phyloP scores from a whole-genome alignment of 179 eudicot genomes.

The Silene noctiflora region DNA sequence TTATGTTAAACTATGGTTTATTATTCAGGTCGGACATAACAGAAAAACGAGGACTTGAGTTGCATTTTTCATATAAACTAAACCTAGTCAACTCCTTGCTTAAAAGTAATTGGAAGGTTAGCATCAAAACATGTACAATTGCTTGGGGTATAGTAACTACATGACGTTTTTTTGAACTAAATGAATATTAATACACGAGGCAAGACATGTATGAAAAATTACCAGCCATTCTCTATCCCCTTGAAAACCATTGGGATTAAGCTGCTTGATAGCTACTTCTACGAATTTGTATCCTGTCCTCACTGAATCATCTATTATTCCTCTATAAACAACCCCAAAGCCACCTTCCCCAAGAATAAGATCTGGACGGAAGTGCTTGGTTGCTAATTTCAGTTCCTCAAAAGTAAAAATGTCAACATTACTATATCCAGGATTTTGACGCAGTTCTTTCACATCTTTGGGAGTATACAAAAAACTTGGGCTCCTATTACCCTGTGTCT shows the following conservation, averaged over 20 bases:
- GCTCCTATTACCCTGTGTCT: conserved; percentile 30
- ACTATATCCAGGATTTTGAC: conserved; percentile 59
- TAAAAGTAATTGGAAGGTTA: not conserved
- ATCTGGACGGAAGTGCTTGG: conserved; percentile 82
- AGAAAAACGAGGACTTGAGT: too few relatives aligned
- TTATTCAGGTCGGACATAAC: too few relatives aligned
- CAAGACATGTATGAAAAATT: conserved; percentile 21
- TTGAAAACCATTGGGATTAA: conserved; percentile 84
- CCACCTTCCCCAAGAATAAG: conserved; percentile 97
- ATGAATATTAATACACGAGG: not conserved
- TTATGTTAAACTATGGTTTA: too few relatives aligned
- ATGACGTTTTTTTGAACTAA: not conserved
- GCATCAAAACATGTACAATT: not conserved
- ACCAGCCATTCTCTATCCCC: conserved; percentile 99
- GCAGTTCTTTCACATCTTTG: conserved; percentile 72
- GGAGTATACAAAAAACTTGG: conserved; percentile 44
- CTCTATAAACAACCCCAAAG: conserved; percentile 92
- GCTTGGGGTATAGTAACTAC: not conserved
- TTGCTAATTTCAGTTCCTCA: conserved; percentile 86
- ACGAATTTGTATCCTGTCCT: conserved; percentile 64
- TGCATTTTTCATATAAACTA: too few relatives aligned
- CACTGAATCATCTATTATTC: conserved; percentile 69
- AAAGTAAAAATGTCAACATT: conserved; percentile 78
- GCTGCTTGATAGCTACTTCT: conserved; percentile 89
- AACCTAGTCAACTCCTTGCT: too few relatives aligned